These are phyloP conservation scores for Aspergillus felis DNA, from an alignment of 2,329 filamentous ascomycete species.

Conservation along the genomic window DNA sequence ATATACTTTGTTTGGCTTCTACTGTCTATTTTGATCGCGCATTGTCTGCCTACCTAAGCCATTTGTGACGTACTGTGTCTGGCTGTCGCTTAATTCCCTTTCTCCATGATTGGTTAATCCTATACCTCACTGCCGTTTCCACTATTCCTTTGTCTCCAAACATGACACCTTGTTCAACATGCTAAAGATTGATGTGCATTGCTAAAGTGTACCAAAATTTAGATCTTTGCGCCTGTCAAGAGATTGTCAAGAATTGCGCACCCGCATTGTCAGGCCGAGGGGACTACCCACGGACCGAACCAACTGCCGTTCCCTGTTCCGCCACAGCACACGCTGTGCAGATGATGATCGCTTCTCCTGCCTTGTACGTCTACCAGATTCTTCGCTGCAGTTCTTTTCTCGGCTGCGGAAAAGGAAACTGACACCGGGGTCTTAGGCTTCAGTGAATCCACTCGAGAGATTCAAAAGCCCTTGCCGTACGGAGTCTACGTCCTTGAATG, in stretches of 20 bases:
- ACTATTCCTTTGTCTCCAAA: neutral
- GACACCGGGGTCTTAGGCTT: neutral
- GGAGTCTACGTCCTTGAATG: constrained; percentile 15
- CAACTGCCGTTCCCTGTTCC: neutral
- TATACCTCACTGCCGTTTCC: neutral
- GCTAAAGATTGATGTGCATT: neutral
- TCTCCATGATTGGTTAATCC: neutral
- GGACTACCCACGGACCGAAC: neutral
- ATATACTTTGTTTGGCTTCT: neutral
- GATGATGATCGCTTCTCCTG: neutral
- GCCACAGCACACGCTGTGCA: neutral
- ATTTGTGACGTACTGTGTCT: neutral
- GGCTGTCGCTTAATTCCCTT: neutral
- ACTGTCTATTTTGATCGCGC: neutral
- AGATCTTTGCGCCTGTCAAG: neutral
- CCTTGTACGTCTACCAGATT: neutral
- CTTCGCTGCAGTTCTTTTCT: neutral
- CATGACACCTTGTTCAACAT: neutral
- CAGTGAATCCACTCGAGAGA: constrained; percentile 7
- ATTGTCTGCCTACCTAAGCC: neutral
- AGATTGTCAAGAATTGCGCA: neutral
- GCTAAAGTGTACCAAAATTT: neutral
- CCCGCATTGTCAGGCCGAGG: neutral
- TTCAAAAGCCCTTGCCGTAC: constrained; percentile 8
- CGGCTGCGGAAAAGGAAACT: neutral